Evolutionary conservation across 257 asterid genomes (phyloP), one percentile per base, ranked within the genome.

Genomic region (Solanum tarapatanum): DNA sequence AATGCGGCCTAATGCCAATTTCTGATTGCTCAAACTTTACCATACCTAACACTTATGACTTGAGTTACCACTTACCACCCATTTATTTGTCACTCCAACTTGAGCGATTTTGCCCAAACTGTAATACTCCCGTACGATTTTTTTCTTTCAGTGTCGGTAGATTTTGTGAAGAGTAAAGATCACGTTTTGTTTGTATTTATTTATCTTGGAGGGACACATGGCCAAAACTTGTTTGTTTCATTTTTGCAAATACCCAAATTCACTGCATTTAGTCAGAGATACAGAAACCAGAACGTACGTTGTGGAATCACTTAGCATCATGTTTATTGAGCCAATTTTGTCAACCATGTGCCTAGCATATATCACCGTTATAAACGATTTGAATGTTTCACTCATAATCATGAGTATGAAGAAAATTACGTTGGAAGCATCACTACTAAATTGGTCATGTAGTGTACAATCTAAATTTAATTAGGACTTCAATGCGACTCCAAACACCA

Each of bases 131-230:
- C 1, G n/a, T 55, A 17, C n/a, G 4, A 17, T 55, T 6, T 17
- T 17, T 39, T n/a, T 76, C 12, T 76, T 77, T 41, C 23, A 77
- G 23, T 13, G 84, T 77, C 84, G 62, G 84, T 77, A n/a, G 58
- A 5, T 39, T 39, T 77, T 39, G 60, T 39, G 60, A 39, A 39
- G 9, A 39, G 84, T 77, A 39, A 70, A 41, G 35, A 77, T n/a
- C 62, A n/a, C 62, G 36, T 41, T 77, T 77, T 77, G n/a, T 41
- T 77, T 77, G 84, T 37, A 36, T 21, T 36, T 39, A 39, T n/a
- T 37, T 77, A 77, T 5, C 19, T 37, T 75, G 19, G 32, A 37
- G 2, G 11, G 30, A 75, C 83, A 75, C 58, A 39, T 36, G 55
- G 51, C 28, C 55, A 23, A 21, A 37, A 23, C 24, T 70, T 70